These are phyloP conservation scores for Diplodia scrobiculata DNA, from an alignment of 2,329 filamentous ascomycete genomes.

Conservation along the genomic window DNA sequence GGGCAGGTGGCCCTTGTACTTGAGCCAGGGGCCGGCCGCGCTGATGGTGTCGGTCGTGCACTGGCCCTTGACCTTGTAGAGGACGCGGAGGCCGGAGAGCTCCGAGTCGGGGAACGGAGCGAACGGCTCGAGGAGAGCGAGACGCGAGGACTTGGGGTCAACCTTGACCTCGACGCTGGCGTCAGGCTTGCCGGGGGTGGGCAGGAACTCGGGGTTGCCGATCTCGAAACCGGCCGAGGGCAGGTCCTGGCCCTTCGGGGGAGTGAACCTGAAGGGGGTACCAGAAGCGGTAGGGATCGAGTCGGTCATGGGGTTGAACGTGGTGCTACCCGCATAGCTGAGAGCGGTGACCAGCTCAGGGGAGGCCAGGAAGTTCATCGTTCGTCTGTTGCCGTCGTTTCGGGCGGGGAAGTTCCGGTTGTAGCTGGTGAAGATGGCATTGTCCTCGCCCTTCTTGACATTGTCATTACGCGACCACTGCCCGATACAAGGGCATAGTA, in stretches of 20 bases:
- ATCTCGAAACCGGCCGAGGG: slow-evolving; percentile 75
- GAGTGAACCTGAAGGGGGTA: slow-evolving; percentile 78
- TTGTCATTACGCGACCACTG: slow-evolving; percentile 94
- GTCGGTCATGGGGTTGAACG: slow-evolving; percentile 95
- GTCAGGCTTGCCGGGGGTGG: slow-evolving; percentile 71
- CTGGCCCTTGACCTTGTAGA: slow-evolving; percentile 96
- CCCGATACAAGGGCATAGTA: slow-evolving; percentile 68
- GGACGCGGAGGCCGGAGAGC: slow-evolving; percentile 74
- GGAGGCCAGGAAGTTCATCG: slow-evolving; percentile 98
- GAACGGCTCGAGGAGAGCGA: slow-evolving; percentile 91
- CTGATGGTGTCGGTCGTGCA: slow-evolving; percentile 99
- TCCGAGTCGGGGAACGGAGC: slow-evolving; percentile 76
- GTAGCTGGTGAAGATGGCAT: slow-evolving; percentile 95
- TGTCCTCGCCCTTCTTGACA: slow-evolving; percentile 78
- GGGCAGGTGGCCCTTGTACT: slow-evolving; percentile 98
- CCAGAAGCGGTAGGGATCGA: slow-evolving; percentile 77
- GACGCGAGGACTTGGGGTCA: slow-evolving; percentile 81
- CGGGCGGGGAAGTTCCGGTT: slow-evolving; percentile 98
- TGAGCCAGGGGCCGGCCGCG: slow-evolving; percentile 93
- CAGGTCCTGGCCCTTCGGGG: slow-evolving; percentile 65
- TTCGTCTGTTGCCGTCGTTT: slow-evolving; percentile 93
- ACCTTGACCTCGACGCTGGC: slow-evolving; percentile 72
- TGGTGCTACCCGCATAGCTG: slow-evolving; percentile 86
- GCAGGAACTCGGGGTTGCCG: slow-evolving; percentile 73
- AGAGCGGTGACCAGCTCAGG: slow-evolving; percentile 97